Conservation (phyloP, 1,284 basidiomycete species). For the Mycocalia duriaeana region DNA sequence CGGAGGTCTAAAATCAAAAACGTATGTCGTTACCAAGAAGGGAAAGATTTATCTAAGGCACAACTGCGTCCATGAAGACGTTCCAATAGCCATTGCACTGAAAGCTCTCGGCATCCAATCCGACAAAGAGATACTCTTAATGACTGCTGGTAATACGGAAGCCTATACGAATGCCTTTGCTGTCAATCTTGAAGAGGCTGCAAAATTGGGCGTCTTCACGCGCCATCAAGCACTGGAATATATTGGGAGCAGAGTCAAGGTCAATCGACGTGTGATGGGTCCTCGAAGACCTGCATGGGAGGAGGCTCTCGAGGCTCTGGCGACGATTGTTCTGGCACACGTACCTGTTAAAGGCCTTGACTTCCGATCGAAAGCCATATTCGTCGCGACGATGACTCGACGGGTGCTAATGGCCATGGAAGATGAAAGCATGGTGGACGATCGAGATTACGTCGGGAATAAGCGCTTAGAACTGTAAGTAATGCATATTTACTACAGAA, state of each 20-base stretch:
- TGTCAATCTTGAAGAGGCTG: conserved; percentile 91
- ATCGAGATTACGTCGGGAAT: conserved; percentile 99
- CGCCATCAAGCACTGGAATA: conserved; percentile 93
- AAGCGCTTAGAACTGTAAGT: conserved; percentile 95
- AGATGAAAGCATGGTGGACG: conserved; percentile 96
- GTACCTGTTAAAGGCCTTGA: conserved; percentile 90
- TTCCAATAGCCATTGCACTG: conserved; percentile 93
- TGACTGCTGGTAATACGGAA: conserved; percentile 92
- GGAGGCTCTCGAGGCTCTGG: conserved; percentile 93
- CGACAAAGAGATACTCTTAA: conserved; percentile 95
- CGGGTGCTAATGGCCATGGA: conserved; percentile 95
- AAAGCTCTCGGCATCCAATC: conserved; percentile 96
- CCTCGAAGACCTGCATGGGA: conserved; percentile 86
- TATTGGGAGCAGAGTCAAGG: conserved; percentile 90
- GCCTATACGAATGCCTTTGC: conserved; percentile 87
- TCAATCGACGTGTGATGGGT: conserved; percentile 75
- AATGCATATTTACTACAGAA: conserved; percentile 6
- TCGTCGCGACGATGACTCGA: conserved; percentile 96
- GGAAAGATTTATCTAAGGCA: conserved; percentile 94
- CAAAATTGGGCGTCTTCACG: conserved; percentile 87
- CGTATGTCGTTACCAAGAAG: conserved; percentile 95
- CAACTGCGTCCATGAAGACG: conserved; percentile 96
- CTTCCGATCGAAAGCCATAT: conserved; percentile 93
- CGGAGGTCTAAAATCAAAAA: conserved; percentile 96
- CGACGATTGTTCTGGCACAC: conserved; percentile 96